Base-by-base conservation (phyloP, 2,329 filamentous ascomycete genomes). In the Colletotrichum horii region DNA sequence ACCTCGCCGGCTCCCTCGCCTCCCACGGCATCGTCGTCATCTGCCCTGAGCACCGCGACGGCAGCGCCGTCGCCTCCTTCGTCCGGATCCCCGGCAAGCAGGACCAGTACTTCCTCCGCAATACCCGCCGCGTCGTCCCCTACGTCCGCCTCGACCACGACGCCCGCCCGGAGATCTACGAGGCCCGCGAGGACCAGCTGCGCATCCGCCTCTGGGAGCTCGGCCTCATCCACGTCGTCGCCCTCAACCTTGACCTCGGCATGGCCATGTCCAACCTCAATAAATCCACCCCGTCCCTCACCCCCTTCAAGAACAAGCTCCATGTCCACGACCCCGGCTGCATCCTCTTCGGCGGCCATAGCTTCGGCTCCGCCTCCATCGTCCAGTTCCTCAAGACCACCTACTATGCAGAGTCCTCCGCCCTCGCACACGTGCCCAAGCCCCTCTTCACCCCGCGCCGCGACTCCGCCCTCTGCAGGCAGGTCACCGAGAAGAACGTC, bases 31-130 rank as follows among this genome's bases (percentile, higher is more conserved):
- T 96, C 26, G 91, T 97, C 9, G 95, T 97, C 3, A 87, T 96
- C 69, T 95, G 94, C 73, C 92, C 94, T 1, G 95, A 97, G 80
- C 95, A 97, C 81, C 90, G 95, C 60, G 95, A 98, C 80, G 94
- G 95, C 67, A 96, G 94, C 81, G 90, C 94, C 4, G 93, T 95
- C 3, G 88, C 95, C n/a, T 91, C 93, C 1, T 92, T 94, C 78
- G 88, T 97, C 60, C 92, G 94, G 30, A 88, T 90, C 9, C 90
- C 93, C 2, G 86, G 87, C 2, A 85, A 87, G n/a, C 83, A 88
- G 78, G 76, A 85, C 78, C 80, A 83, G 22, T 82, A 83, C 79
- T 81, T 83, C 78, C 62, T 79, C 38, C 80, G 84, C 70, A 83
- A 81, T 79, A 81, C 80, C 11, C 81, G 81, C 36, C 83, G 80